Base-by-base conservation (phyloP, 129 eudicot species). In the Artemisia argyi region DNA sequence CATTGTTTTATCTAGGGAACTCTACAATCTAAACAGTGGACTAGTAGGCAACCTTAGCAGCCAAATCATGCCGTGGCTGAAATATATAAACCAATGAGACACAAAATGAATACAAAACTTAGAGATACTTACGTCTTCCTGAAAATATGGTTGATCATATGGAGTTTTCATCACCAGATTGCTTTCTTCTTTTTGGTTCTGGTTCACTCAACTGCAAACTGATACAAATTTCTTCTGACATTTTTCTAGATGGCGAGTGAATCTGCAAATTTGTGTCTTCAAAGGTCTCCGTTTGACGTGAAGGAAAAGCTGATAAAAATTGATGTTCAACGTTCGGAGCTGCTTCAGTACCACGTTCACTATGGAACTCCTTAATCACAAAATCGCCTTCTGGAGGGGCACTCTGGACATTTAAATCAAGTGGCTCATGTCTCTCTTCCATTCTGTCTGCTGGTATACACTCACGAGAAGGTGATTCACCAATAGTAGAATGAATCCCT, bases 141-240 rank as follows among this genome's bases (percentile, higher is more conserved):
- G 55, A 30, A 35, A 42, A 14, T 39, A 48, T 15, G 54, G 47
- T 71, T 56, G 5, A 51, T 81, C 70, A 73, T 32, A 55, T 44
- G 15, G 28, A 10, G 7, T 65, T 68, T 56, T 67, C 73, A 19
- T 67, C 73, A 19, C 76, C 86, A 30, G 46, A 81, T 14, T 76
- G 83, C 77, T 88, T 88, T 79, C 96, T 79, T 74, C 89, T 81
- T 78, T 88, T 88, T 1, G 77, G 57, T 72, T 78, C 87, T 0
- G 86, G 95, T 73, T 85, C 91, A 55, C 89, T 85, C 67, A 77
- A 67, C 69, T 72, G 86, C 84, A 90, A 73, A n/a, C 89, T 71
- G 59, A 90, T 78, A 32, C 74, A 80, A 49, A 71, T 72, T 69
- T 79, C 86, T 50, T 77, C 86, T 3, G 80, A 52, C 44, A 65